Evolutionary conservation across 2,329 filamentous ascomycete species (phyloP), one percentile per base, ranked within the genome.

Genomic region (Talaromyces piceae): DNA sequence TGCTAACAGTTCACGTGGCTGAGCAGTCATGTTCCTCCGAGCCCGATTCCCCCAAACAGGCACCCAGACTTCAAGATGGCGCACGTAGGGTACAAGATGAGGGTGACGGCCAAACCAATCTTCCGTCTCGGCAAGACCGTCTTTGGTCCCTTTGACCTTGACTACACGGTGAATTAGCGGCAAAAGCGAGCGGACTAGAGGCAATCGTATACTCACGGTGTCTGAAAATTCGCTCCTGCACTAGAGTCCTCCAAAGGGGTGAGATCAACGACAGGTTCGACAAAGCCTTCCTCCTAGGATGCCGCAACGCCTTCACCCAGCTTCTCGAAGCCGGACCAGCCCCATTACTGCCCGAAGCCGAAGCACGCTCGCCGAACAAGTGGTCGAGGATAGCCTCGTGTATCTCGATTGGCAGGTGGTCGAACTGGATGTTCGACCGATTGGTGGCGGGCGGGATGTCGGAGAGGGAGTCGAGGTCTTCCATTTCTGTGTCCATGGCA

Each of bases 1-100:
- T 28, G 61, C 59, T 11, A 57, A 57, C 20, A 61, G 56, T 33
- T 51, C 65, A 37, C 51, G 51, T 20, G 49, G 41, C 18, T 53
- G 46, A 4, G 75, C 68, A 8, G 72, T 68, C 52, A 74, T 73
- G 51, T 76, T 77, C 18, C 79, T 80, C 26, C 56, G 54, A 3
- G 61, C 58, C 57, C 83, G 78, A 59, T 86, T 70, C 13, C 76
- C 74, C 69, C 76, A 89, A 37, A 88, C 84, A 3, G 86, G 86
- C 55, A 89, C 86, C 84, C 86, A 89, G 39, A 88, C 76, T 67
- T 89, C 86, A 53, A 88, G 78, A 61, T 89, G 86, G 57, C 82
- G 83, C 54, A 89, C 81, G 58, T 87, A 81, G 7, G 68, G 59
- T 18, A 79, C 76, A 5, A 89, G 76, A 59, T 86, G 79, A 25